Evolutionary conservation across 139 green algal genomes (phyloP).

Genomic region (Chlorella sp.): DNA sequence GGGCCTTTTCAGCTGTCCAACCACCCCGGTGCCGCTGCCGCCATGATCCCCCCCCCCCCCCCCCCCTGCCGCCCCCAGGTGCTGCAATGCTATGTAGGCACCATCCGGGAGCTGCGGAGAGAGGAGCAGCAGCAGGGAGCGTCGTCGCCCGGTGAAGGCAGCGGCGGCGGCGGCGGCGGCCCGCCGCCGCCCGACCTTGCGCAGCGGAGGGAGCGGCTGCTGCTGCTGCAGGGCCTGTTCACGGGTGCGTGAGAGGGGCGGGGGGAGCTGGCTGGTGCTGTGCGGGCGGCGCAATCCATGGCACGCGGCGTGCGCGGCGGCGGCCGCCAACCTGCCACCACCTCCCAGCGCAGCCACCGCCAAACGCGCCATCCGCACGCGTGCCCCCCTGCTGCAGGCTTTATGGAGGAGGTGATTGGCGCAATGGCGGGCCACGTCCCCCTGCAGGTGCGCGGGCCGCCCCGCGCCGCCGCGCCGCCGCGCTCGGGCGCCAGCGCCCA

Average conservation of each 20-base stretch:
- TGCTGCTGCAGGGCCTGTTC: slow-evolving; percentile 38
- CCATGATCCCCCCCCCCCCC: neutral
- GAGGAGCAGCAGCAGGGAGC: slow-evolving; percentile 19
- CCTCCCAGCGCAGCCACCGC: neutral
- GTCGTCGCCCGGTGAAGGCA: too few relatives aligned
- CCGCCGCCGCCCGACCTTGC: too few relatives aligned
- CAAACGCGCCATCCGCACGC: too few relatives aligned
- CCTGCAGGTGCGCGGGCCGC: slow-evolving; percentile 28
- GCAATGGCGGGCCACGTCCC: slow-evolving; percentile 54
- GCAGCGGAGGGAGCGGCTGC: slow-evolving; percentile 10
- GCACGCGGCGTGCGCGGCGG: neutral
- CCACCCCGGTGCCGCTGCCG: neutral
- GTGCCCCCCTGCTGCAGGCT: slow-evolving; percentile 10
- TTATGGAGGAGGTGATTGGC: slow-evolving; percentile 58
- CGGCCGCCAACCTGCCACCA: neutral
- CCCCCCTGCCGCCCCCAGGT: slow-evolving; percentile 16
- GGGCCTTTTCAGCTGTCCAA: too few relatives aligned
- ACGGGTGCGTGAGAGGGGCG: neutral
- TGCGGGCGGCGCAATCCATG: too few relatives aligned
- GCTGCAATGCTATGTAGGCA: slow-evolving; percentile 26
- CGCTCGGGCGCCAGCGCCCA: too few relatives aligned
- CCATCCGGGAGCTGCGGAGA: slow-evolving; percentile 27
- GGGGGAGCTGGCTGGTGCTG: neutral
- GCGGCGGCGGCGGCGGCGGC: too few relatives aligned
- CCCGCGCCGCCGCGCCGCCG: too few relatives aligned